These are phyloP conservation scores for Xylaria polymorpha DNA, from an alignment of 2,329 filamentous ascomycete genomes.

Conservation along the genomic window DNA sequence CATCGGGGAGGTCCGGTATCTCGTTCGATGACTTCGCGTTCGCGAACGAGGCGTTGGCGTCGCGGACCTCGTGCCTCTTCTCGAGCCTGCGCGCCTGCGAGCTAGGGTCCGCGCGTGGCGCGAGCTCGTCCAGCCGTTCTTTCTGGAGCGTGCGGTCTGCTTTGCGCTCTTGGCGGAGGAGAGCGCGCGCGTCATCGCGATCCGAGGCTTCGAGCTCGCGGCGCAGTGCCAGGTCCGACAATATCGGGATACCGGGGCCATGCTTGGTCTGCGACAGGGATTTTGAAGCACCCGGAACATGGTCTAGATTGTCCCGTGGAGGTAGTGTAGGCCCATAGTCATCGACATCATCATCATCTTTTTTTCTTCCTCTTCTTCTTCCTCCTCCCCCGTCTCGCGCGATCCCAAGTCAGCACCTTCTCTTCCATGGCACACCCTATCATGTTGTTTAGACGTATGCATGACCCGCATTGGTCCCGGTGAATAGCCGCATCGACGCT, in stretches of 20 bases:
- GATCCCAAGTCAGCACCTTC: conserved; percentile 6
- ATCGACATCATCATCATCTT: conserved; percentile 64
- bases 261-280: conserved; percentile 42
- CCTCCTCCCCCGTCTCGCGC: conserved; percentile 36
- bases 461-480: not conserved
- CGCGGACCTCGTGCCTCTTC: conserved; percentile 80
- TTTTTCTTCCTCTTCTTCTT: conserved; percentile 48
- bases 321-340: conserved; percentile 64
- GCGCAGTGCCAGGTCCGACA: conserved; percentile 77
- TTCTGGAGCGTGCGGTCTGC: conserved; percentile 74
- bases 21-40: conserved; percentile 71
- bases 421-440: not conserved
- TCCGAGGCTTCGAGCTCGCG: conserved; percentile 64
- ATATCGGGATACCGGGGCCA: conserved; percentile 74
- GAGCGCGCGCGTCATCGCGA: conserved; percentile 56
- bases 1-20: conserved; percentile 70
- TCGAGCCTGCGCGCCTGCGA: conserved; percentile 86
- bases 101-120: conserved; percentile 83
- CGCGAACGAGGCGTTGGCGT: conserved; percentile 78
- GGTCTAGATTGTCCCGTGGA: conserved; percentile 26
- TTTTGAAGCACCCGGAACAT: conserved; percentile 32
- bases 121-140: conserved; percentile 81
- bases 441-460: not conserved
- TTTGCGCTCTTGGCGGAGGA: conserved; percentile 71
- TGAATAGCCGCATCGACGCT: conserved; percentile 1